phyloP scores from a whole-genome alignment of 1,284 basidiomycete species.

The Butyriboletus appendiculatus region DNA sequence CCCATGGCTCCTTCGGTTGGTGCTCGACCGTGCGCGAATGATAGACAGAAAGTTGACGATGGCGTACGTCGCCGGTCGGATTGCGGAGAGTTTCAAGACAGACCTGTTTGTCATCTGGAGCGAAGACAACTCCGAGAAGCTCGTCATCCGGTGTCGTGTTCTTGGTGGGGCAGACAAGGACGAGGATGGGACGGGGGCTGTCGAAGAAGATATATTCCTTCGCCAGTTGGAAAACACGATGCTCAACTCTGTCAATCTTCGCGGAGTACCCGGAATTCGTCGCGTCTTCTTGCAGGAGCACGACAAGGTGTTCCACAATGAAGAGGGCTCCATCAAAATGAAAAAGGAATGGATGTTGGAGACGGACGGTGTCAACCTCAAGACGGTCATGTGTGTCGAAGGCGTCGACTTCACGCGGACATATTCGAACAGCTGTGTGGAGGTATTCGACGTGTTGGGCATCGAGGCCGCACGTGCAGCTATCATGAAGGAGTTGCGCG shows the following conservation, averaged over 20 bases:
- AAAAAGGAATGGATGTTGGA: slow-evolving; percentile 96
- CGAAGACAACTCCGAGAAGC: slow-evolving; percentile 98
- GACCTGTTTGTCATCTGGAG: slow-evolving; percentile 99
- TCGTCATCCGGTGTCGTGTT: slow-evolving; percentile 96
- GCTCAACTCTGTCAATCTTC: slow-evolving; percentile 93
- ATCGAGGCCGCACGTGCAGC: slow-evolving; percentile 97
- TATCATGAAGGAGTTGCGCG: slow-evolving; percentile 89
- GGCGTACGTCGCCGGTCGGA: slow-evolving; percentile 93
- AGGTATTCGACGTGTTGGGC: slow-evolving; percentile 95
- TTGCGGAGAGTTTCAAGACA: slow-evolving; percentile 93
- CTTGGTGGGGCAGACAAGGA: slow-evolving; percentile 90
- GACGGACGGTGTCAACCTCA: slow-evolving; percentile 95
- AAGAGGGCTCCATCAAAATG: slow-evolving; percentile 64
- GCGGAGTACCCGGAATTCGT: slow-evolving; percentile 90
- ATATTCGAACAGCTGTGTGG: slow-evolving; percentile 96
- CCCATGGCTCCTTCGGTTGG: slow-evolving; percentile 96
- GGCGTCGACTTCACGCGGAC: slow-evolving; percentile 93
- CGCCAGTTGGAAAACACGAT: slow-evolving; percentile 96
- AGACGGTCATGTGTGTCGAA: slow-evolving; percentile 92
- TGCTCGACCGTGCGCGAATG: slow-evolving; percentile 97
- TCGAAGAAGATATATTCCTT: slow-evolving; percentile 97
- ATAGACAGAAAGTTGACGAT: slow-evolving; percentile 96
- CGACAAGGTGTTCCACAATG: slow-evolving; percentile 73
- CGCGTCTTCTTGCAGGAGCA: slow-evolving; percentile 94
- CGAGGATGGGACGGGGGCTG: slow-evolving; percentile 71